Evolutionary conservation across 2,329 filamentous ascomycete species (phyloP).

Genomic region (Alternaria hordeiaustralica): DNA sequence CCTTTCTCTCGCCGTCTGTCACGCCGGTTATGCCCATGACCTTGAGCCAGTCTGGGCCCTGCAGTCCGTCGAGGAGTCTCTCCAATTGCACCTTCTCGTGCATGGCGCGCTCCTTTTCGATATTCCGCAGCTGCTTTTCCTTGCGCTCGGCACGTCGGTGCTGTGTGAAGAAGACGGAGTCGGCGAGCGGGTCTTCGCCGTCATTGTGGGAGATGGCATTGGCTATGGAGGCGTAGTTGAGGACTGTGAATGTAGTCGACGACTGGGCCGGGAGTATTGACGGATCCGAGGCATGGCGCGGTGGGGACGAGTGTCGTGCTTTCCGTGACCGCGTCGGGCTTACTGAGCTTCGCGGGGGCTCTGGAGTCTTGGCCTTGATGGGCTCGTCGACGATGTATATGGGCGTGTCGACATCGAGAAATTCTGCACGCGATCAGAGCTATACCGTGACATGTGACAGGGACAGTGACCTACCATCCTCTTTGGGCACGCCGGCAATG

Average conservation of each 20-base stretch:
- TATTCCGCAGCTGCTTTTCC: slow-evolving; percentile 72
- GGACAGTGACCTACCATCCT: slow-evolving; percentile 66
- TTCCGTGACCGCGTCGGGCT: slow-evolving; percentile 39
- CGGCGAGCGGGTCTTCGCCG: slow-evolving; percentile 61
- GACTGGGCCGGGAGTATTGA: slow-evolving; percentile 29
- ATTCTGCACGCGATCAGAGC: slow-evolving; percentile 60
- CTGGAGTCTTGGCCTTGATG: slow-evolving; percentile 34
- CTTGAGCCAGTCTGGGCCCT: slow-evolving; percentile 90
- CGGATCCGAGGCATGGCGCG: slow-evolving; percentile 20
- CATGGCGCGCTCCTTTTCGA: slow-evolving; percentile 70
- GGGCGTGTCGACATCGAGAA: slow-evolving; percentile 74
- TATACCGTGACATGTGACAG: slow-evolving; percentile 13
- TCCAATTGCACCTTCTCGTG: slow-evolving; percentile 72
- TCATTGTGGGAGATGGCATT: slow-evolving; percentile 42
- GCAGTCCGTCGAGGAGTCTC: slow-evolving; percentile 77
- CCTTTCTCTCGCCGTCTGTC: slow-evolving; percentile 84
- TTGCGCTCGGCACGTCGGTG: slow-evolving; percentile 68
- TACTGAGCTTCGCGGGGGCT: slow-evolving; percentile 26
- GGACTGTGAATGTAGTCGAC: slow-evolving; percentile 43
- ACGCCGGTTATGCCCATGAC: slow-evolving; percentile 87
- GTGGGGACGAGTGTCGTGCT: slow-evolving; percentile 22
- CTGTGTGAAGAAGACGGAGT: slow-evolving; percentile 63
- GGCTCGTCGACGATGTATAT: slow-evolving; percentile 73
- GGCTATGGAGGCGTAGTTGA: slow-evolving; percentile 53
- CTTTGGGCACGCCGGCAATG: slow-evolving; percentile 82